Conservation (phyloP, 129 eudicot genomes). For the Mikania micrantha region DNA sequence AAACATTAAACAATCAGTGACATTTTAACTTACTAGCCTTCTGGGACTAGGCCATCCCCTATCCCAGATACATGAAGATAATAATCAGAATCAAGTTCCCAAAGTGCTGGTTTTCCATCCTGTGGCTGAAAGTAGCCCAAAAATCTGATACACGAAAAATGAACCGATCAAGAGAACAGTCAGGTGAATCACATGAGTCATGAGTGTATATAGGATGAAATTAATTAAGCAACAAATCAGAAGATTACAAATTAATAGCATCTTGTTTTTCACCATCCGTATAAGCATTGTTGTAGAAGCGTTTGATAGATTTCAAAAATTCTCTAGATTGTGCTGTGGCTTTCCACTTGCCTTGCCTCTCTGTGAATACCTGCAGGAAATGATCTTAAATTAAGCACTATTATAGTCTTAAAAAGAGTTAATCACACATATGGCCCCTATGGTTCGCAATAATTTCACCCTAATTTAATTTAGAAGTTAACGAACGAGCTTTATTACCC, state of each 20-base stretch:
- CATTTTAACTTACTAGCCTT: constrained; percentile 44
- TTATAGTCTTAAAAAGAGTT: not conserved
- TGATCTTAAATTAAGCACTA: not conserved
- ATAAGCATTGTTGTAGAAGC: constrained; percentile 94
- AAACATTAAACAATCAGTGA: constrained; percentile 1
- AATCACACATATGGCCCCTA: too few relatives aligned
- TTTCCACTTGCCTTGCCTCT: constrained; percentile 97
- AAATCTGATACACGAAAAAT: constrained; percentile 42
- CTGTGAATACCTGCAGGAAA: constrained; percentile 65
- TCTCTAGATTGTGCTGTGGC: constrained; percentile 96
- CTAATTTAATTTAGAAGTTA: too few relatives aligned
- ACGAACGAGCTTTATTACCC: too few relatives aligned
- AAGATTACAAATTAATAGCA: constrained; percentile 76
- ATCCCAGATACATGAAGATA: constrained; percentile 93
- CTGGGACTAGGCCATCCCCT: constrained; percentile 65
- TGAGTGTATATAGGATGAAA: not conserved
- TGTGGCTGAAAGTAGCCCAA: constrained; percentile 93
- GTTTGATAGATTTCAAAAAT: constrained; percentile 79
- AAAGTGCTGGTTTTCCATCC: constrained; percentile 93
- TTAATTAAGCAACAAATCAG: not conserved
- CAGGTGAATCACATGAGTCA: too few relatives aligned
- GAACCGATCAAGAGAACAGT: constrained; percentile 7
- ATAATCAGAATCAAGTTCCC: constrained; percentile 99
- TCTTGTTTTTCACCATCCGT: constrained; percentile 99
- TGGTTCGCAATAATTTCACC: too few relatives aligned